Evolutionary conservation across 345 rosid species (phyloP).

Genomic region (Aethionema arabicum): DNA sequence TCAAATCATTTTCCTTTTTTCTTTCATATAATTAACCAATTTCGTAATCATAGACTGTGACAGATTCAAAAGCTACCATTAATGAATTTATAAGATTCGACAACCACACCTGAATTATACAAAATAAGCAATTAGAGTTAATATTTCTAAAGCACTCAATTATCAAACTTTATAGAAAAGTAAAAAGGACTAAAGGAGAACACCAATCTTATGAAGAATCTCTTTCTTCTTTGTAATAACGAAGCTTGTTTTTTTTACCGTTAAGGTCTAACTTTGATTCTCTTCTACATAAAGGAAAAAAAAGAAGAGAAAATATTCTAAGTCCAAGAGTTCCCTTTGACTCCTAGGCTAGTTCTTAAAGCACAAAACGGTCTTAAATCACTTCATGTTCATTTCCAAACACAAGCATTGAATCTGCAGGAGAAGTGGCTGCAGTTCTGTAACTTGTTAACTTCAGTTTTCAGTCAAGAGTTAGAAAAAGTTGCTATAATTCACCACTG

Average conservation of each 20-base stretch:
- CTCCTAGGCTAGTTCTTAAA: background rate
- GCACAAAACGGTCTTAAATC: constrained; percentile 13
- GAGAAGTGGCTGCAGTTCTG: too few species aligned
- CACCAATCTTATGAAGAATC: constrained; percentile 16
- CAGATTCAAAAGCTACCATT: constrained; percentile 11
- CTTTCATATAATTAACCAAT: background rate
- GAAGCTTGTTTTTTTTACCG: constrained; percentile 40
- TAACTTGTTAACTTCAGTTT: too few species aligned
- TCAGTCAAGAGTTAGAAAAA: too few species aligned
- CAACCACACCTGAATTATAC: constrained; percentile 7
- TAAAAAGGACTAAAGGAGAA: background rate
- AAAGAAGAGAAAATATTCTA: constrained; percentile 21
- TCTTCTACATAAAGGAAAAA: constrained; percentile 5
- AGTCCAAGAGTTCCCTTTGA: constrained; percentile 4
- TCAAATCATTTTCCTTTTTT: background rate
- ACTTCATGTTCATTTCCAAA: constrained; percentile 9
- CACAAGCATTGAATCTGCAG: background rate
- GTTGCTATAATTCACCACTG: too few species aligned
- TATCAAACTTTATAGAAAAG: too few species aligned
- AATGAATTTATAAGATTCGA: background rate
- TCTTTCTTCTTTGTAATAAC: constrained; percentile 37
- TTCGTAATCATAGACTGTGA: background rate
- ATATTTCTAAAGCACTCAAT: too few species aligned
- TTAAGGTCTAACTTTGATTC: constrained; percentile 32
- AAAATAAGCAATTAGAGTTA: too few species aligned